phyloP scores from a whole-genome alignment of 2,329 filamentous ascomycete species.

The Ilyonectria robusta region DNA sequence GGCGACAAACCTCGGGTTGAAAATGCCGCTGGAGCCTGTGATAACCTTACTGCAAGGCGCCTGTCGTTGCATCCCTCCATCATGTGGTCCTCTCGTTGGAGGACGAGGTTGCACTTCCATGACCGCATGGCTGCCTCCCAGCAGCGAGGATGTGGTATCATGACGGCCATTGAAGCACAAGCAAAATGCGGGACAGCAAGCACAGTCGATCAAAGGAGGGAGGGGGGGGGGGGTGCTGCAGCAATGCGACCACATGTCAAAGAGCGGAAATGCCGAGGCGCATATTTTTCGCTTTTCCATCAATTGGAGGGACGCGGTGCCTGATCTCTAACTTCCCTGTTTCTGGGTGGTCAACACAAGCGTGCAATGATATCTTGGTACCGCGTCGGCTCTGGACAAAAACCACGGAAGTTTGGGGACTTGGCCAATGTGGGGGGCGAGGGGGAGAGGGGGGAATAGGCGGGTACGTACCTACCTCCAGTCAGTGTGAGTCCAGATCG shows the following conservation, averaged over 20 bases:
- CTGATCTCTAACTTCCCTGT: constrained; percentile 6
- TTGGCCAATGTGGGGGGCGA: constrained; percentile 5
- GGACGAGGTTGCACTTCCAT: constrained; percentile 1
- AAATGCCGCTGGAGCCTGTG: constrained; percentile 7
- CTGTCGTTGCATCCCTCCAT: constrained; percentile 4
- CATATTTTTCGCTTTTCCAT: neutral
- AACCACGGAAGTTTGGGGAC: constrained; percentile 10
- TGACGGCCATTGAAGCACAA: neutral
- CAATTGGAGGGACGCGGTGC: constrained; percentile 16
- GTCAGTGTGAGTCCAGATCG: constrained; percentile 20
- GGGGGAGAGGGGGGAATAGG: neutral
- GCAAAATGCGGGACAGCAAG: neutral
- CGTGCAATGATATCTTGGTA: constrained; percentile 4
- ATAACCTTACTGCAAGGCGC: neutral
- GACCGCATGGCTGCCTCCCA: constrained; percentile 11
- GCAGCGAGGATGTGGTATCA: neutral
- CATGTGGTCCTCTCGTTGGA: constrained; percentile 7
- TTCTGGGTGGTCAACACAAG: constrained; percentile 13
- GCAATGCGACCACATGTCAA: constrained; percentile 21
- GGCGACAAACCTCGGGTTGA: neutral
- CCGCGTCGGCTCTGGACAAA: neutral
- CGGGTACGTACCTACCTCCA: constrained; percentile 22
- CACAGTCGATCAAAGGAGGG: neutral
- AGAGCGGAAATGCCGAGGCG: constrained; percentile 20
- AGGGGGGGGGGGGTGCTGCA: neutral